phyloP scores from a whole-genome alignment of 768 basidiomycete genomes.

The Cystobasidium tubakii region DNA sequence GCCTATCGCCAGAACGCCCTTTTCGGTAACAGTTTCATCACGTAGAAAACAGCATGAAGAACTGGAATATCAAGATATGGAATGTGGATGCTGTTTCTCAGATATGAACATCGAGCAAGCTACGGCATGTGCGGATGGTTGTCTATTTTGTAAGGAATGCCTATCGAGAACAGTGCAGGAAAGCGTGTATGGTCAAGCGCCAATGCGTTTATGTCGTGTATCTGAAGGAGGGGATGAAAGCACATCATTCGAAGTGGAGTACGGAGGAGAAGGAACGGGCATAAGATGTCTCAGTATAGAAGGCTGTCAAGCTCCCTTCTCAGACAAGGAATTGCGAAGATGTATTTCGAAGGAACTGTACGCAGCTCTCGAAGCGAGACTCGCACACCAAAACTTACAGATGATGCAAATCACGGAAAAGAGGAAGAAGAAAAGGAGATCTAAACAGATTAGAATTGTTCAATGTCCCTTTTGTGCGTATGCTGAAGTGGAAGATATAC shows the following conservation, averaged over 20 bases:
- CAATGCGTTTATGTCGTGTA: not conserved
- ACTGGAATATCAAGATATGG: not conserved
- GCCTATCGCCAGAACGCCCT: not conserved
- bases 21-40: too few relatives aligned
- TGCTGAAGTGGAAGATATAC: slow-evolving; percentile 17
- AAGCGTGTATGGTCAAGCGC: slow-evolving; percentile 26
- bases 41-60: not conserved
- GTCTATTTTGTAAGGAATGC: slow-evolving; percentile 23
- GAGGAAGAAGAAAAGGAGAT: not conserved
- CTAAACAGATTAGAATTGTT: not conserved
- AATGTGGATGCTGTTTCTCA: slow-evolving; percentile 28
- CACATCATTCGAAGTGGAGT: not conserved
- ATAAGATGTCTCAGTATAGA: slow-evolving; percentile 24
- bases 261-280: slow-evolving; percentile 7
- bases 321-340: slow-evolving; percentile 13
- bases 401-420: not conserved
- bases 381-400: slow-evolving; percentile 3
- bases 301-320: slow-evolving; percentile 27
- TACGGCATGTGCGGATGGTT: slow-evolving; percentile 10
- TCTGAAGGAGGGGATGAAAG: not conserved
- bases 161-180: slow-evolving; percentile 6
- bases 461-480: slow-evolving; percentile 30
- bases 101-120: not conserved
- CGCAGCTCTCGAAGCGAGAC: not conserved
- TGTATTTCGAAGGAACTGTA: slow-evolving; percentile 12